Base-by-base conservation (phyloP, 495 filamentous ascomycete species). In the Amniculicola lignicola region DNA sequence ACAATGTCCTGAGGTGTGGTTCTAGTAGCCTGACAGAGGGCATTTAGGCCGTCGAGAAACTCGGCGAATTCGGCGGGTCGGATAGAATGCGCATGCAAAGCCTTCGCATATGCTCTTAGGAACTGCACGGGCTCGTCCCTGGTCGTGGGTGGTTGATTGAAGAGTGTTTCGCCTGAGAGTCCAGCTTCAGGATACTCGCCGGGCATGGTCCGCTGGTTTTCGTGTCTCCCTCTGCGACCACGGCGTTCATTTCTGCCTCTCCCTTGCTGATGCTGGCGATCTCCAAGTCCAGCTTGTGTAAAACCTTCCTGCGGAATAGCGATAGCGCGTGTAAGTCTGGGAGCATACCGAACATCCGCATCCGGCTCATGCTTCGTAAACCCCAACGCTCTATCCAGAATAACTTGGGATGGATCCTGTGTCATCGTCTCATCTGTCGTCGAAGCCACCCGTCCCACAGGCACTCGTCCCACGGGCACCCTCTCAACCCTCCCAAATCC, bases 41-140 rank as follows among this genome's bases (percentile, higher is more conserved):
- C 46, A 54, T 66, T 66, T 5, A 66, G 51, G 15, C 56, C 56
- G 27, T 66, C 63, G 6, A 66, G 40, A 31, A 66, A 66, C 3
- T 47, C 45, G 12, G 53, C 29, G 38, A 66, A 66, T 31, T 66
- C 63, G 24, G 54, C 54, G 0, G 59, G 59, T 9, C 47, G 41
- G 45, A 66, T 63, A 10, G 52, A 56, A 45, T 63, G 63, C 6
- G 63, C 19, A 38, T 66, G 63, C 14, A 66, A 41, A 0, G 60
- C 60, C 43, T 66, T 66, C 25, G 54, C 53, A 33, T 66, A 66
- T 4, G 63, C 45, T 23, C 63, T 51, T 11, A 60, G 12, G 29
- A 66, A 66, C 35, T 63, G 45, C 2, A 46, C 53, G n/a, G 59
- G 54, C 29, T 61, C 50, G 6, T 59, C 27, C 29, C 3, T 22